These are phyloP conservation scores for Coniochaeta hoffmannii DNA, from an alignment of 2,329 filamentous ascomycete species.

Conservation along the genomic window DNA sequence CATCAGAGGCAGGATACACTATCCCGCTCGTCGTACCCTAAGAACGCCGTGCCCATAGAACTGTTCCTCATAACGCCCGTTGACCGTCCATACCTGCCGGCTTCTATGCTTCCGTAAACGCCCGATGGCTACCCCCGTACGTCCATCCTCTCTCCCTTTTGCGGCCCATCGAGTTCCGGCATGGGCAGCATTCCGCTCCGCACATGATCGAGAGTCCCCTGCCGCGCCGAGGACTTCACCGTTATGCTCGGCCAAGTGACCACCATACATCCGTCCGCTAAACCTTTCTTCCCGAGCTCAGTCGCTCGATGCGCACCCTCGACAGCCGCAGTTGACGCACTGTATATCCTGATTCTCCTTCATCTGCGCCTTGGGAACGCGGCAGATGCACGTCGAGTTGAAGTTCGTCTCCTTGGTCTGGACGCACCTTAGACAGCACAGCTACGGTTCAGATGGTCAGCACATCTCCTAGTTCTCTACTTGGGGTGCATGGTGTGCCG, in stretches of 20 bases:
- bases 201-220: neutral
- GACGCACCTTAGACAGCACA: slow-evolving; percentile 92
- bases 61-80: neutral
- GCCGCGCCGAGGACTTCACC: neutral
- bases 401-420: slow-evolving; percentile 99
- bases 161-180: neutral
- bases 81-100: neutral
- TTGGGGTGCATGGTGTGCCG: neutral
- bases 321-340: slow-evolving; percentile 91
- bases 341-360: slow-evolving; percentile 88
- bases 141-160: neutral
- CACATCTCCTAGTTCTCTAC: neutral
- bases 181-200: neutral
- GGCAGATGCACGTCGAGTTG: slow-evolving; percentile 93
- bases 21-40: neutral
- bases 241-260: neutral
- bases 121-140: neutral
- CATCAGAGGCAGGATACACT: neutral
- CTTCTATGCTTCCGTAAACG: neutral
- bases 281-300: slow-evolving; percentile 27
- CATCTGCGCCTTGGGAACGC: slow-evolving; percentile 80
- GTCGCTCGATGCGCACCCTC: slow-evolving; percentile 82
- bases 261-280: neutral
- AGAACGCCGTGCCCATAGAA: neutral
- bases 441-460: slow-evolving; percentile 37